Evolutionary conservation across 2,329 filamentous ascomycete genomes (phyloP), one percentile per base, ranked within the genome.

Genomic region (Septoria petroselini): DNA sequence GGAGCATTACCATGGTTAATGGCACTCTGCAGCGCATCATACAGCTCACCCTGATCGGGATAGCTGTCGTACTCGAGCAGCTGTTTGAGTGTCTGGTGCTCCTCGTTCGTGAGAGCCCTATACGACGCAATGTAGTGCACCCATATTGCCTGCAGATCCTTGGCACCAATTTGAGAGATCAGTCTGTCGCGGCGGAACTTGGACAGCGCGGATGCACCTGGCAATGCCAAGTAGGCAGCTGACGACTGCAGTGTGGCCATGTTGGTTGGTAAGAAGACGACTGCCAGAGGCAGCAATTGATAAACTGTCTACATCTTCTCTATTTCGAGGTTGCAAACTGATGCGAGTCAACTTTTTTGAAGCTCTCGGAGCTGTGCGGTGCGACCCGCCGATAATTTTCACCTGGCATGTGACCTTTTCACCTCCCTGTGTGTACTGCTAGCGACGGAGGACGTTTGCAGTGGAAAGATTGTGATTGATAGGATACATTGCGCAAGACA

Each of bases 61-160:
- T 70, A 70, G 30, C 75, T 77, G 41, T 80, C 81, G 62, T 85
- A 83, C 44, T 76, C 75, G 41, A 85, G 72, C 21, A 85, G 70
- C 62, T 83, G 79, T 60, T 81, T 73, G 44, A 85, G 66, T 2
- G 76, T 71, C 30, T 71, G 68, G 48, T 75, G 70, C 58, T 82
- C 73, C 27, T 72, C 67, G 7, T 70, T 67, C 49, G 56, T 56
- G 40, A 76, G 61, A 44, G 65, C 62, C 50, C 65, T 58, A 52
- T 74, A 57, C 2, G 74, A 73, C 41, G 75, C 71, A 54, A 77
- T 69, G 63, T 74, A 76, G 61, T 77, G 75, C 49, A 76, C 64
- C 73, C 74, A 77, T 19, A 77, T 66, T n/a, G 73, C 73, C 57
- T 73, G 69, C 42, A 76, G 70, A 52, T 73, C 65, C 41, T 63